Evolutionary conservation across 371 early-diverging fungal genomes (phyloP).

Genomic region (Mucor circinelloides): DNA sequence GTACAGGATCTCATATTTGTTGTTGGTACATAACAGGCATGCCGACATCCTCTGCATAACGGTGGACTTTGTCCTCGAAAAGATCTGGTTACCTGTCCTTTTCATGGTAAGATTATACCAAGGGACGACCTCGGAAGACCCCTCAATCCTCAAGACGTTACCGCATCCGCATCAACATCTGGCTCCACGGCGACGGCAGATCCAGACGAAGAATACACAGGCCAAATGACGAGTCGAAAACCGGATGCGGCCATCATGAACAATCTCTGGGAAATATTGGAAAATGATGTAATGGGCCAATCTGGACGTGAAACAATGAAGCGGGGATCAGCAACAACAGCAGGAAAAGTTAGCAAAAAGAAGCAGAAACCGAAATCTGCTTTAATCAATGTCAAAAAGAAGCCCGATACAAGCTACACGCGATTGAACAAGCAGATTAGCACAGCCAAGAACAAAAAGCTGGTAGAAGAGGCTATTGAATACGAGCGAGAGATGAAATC

Average conservation of each 20-base stretch:
- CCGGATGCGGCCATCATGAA: conserved; percentile 13
- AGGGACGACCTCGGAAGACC: conserved; percentile 61
- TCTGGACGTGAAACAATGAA: conserved; percentile 41
- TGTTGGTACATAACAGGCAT: conserved; percentile 50
- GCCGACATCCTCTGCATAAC: conserved; percentile 67
- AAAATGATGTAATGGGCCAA: conserved; percentile 55
- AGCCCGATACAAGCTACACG: conserved; percentile 42
- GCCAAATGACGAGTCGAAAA: not conserved
- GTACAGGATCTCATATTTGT: not conserved
- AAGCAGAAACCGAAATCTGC: conserved; percentile 17
- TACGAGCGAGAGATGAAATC: conserved; percentile 40
- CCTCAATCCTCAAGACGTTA: conserved; percentile 8
- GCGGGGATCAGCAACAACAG: conserved; percentile 9
- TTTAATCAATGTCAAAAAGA: conserved; percentile 54
- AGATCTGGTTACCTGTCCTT: conserved; percentile 73
- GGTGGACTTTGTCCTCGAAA: conserved; percentile 71
- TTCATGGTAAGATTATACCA: conserved; percentile 71
- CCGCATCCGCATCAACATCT: not conserved
- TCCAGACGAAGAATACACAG: not conserved
- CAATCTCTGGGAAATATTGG: conserved; percentile 60
- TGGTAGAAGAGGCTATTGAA: conserved; percentile 38
- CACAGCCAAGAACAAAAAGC: conserved; percentile 22
- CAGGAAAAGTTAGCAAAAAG: not conserved
- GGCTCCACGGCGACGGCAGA: no score
- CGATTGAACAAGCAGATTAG: conserved; percentile 48